Percentiles rank a stretch among this genome's conserved stretches.
Evolutionary conservation across 225 moss, liverwort and hornwort genomes (phyloP).

Genomic region (Rhytidiadelphus loreus): DNA sequence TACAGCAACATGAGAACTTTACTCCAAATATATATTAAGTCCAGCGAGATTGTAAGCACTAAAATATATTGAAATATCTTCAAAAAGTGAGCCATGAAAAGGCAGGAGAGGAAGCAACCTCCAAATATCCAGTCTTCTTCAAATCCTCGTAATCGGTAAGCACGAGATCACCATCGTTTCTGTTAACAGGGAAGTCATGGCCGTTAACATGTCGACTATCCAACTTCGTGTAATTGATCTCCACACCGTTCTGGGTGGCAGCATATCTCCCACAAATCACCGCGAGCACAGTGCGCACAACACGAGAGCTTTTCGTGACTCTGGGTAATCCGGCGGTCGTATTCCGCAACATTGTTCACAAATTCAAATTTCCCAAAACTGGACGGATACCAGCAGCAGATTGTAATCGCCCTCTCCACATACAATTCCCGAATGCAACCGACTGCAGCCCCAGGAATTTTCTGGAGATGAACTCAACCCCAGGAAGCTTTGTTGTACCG

Average conservation of each 20-base stretch:
- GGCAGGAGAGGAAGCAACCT: conserved; percentile 13
- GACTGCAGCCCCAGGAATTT: background rate
- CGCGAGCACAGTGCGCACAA: conserved; percentile 33
- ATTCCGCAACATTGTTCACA: conserved; percentile 36
- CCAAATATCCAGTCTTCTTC: conserved; percentile 30
- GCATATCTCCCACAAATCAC: conserved; percentile 21
- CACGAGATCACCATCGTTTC: conserved; percentile 10
- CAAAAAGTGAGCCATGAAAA: background rate
- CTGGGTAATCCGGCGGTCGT: conserved; percentile 41
- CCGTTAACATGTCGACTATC: background rate
- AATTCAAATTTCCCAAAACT: background rate
- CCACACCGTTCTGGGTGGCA: background rate
- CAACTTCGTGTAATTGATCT: background rate
- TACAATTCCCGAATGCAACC: background rate
- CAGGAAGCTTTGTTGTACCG: background rate
- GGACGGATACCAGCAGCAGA: background rate
- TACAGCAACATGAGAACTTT: background rate
- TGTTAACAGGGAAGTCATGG: background rate
- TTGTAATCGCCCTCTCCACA: background rate
- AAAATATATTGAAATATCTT: background rate
- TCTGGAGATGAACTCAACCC: background rate
- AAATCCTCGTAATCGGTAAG: conserved; percentile 29
- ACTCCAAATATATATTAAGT: background rate
- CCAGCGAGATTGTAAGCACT: background rate
- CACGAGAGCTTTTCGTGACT: conserved; percentile 12